phyloP scores from a whole-genome alignment of 164 flowering plant species.

The Magnolia kwangsiensis region DNA sequence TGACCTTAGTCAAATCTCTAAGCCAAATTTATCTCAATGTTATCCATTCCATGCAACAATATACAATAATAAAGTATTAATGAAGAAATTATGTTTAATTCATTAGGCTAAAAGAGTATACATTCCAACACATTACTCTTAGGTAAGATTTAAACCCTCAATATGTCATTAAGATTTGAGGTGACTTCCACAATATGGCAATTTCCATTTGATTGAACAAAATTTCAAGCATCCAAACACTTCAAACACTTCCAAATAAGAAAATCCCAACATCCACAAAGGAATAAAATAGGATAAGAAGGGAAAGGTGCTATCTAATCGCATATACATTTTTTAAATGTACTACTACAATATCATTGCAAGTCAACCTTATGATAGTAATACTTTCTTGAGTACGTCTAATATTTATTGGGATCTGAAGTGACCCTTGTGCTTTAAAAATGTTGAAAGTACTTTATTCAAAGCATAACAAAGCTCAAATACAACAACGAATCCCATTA shows the following conservation, averaged over 20 bases:
- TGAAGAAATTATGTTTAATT: too few species aligned
- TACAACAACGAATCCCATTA: background rate
- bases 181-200: too few species aligned
- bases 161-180: too few species aligned
- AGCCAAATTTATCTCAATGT: too few species aligned
- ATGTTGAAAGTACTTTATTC: conserved; percentile 7
- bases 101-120: too few species aligned
- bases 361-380: conserved; percentile 17
- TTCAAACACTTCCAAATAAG: background rate
- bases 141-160: too few species aligned
- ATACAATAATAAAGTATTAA: too few species aligned
- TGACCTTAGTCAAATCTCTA: too few species aligned
- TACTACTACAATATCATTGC: background rate
- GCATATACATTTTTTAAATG: background rate
- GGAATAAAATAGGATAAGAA: background rate
- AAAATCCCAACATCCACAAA: background rate
- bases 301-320: background rate
- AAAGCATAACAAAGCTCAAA: conserved; percentile 7
- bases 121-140: too few species aligned
- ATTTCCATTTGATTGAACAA: too few species aligned
- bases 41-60: too few species aligned
- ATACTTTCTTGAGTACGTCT: background rate
- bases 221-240: background rate
- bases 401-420: conserved; percentile 1
- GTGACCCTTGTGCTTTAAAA: conserved; percentile 6